Evolutionary conservation across 805 yeast species (phyloP).

Genomic region (Lipomyces sp.): DNA sequence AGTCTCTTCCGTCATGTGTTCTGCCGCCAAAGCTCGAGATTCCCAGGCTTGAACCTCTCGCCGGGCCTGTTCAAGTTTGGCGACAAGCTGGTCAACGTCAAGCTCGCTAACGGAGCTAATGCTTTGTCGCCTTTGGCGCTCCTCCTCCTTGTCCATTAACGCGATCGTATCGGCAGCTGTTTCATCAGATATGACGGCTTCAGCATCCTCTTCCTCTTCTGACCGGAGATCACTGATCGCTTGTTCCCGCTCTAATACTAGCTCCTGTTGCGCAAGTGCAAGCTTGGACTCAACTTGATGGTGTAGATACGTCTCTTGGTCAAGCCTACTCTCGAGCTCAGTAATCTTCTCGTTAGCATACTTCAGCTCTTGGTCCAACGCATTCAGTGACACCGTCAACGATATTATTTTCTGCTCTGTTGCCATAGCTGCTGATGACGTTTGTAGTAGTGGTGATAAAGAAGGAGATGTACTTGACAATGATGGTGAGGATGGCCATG

Average conservation of each 20-base stretch:
- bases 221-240: slow-evolving; percentile 29
- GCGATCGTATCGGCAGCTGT: slow-evolving; percentile 35
- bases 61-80: slow-evolving; percentile 29
- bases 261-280: slow-evolving; percentile 25
- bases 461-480: slow-evolving; percentile 7
- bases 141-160: slow-evolving; percentile 29
- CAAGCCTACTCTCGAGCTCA: slow-evolving; percentile 23
- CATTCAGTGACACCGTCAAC: slow-evolving; percentile 18
- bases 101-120: slow-evolving; percentile 14
- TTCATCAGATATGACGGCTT: slow-evolving; percentile 11
- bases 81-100: slow-evolving; percentile 13
- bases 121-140: slow-evolving; percentile 13
- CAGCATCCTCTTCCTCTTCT: slow-evolving; percentile 22
- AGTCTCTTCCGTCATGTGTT: slow-evolving; percentile 24
- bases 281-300: slow-evolving; percentile 29
- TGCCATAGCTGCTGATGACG: slow-evolving; percentile 2
- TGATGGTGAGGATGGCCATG: slow-evolving; percentile 3
- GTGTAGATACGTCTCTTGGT: slow-evolving; percentile 17
- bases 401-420: slow-evolving; percentile 20
- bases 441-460: slow-evolving; percentile 1
- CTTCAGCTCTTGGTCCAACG: slow-evolving; percentile 16
- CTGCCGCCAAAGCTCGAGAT: slow-evolving; percentile 28
- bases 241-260: slow-evolving; percentile 32
- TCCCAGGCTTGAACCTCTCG: slow-evolving; percentile 24
- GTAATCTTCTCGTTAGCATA: slow-evolving; percentile 7